phyloP scores from a whole-genome alignment of 257 asterid genomes.

The Solanum bulbocastanum region DNA sequence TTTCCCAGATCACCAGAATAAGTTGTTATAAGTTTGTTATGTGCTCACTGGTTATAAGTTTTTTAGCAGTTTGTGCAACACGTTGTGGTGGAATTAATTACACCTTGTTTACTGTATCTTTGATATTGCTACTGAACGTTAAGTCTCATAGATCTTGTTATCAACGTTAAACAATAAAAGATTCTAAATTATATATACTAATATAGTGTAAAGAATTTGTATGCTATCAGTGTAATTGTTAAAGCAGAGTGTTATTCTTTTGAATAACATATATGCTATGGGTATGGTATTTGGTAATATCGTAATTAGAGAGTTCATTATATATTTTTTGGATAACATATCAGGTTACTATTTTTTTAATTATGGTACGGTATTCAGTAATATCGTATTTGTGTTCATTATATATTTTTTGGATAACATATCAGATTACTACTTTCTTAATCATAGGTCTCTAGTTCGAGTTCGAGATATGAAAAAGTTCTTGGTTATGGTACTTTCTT shows the following conservation, averaged over 20 bases:
- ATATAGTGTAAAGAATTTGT: not conserved
- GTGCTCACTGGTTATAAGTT: not conserved
- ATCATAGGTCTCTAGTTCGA: no score
- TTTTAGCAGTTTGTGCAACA: not conserved
- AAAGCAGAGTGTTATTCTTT: not conserved
- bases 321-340: no score
- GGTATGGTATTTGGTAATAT: no score
- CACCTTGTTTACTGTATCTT: not conserved
- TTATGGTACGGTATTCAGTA: no score
- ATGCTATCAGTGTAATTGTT: not conserved
- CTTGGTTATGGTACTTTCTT: no score
- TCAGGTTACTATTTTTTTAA: no score
- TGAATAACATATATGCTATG: not conserved
- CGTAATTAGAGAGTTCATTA: no score
- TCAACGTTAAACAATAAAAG: not conserved
- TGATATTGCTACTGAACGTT: not conserved
- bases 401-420: no score
- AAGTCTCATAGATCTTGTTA: not conserved
- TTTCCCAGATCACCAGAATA: not conserved
- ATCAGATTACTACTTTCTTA: no score
- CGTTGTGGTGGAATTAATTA: not conserved
- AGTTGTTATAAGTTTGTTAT: not conserved
- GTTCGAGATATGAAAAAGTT: no score
- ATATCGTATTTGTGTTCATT: no score
- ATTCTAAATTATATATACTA: not conserved